Conservation (phyloP, 2,329 filamentous ascomycete species). For the Penicillium sp. region DNA sequence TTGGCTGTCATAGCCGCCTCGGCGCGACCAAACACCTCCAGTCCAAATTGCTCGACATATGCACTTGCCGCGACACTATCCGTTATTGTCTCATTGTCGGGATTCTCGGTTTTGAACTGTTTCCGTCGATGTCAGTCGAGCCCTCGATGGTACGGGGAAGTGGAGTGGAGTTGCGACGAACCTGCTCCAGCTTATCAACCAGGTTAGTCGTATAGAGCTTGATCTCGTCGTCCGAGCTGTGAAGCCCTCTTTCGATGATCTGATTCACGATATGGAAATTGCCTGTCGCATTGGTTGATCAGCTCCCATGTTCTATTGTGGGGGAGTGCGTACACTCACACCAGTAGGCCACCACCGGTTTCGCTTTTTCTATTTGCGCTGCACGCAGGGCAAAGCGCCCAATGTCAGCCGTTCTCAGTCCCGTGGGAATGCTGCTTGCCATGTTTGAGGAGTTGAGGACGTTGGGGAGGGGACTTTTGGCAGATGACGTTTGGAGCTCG, state of each 20-base stretch:
- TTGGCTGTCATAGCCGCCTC: conserved; percentile 78
- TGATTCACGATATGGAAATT: conserved; percentile 92
- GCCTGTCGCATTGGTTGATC: conserved; percentile 51
- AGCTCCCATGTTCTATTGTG: conserved; percentile 9
- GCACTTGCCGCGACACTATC: conserved; percentile 86
- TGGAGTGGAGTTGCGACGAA: conserved; percentile 35
- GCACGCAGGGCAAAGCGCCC: conserved; percentile 80
- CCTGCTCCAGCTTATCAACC: conserved; percentile 88
- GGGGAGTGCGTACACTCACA: conserved; percentile 58
- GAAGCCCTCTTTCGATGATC: conserved; percentile 77
- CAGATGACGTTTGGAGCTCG: conserved; percentile 24
- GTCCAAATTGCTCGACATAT: conserved; percentile 90
- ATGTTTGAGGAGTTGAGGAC: conserved; percentile 48
- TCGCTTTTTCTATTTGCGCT: conserved; percentile 76
- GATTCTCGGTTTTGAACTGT: conserved; percentile 69
- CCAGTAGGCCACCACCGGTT: conserved; percentile 92
- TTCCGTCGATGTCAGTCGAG: conserved; percentile 3
- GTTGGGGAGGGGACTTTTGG: conserved; percentile 3
- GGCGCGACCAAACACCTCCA: conserved; percentile 81
- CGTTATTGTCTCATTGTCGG: conserved; percentile 75
- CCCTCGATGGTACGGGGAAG: not conserved
- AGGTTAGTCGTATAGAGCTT: conserved; percentile 75
- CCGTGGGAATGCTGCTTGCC: conserved; percentile 68
- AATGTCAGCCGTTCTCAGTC: conserved; percentile 77
- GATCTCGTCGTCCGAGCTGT: conserved; percentile 74